Evolutionary conservation across 2,329 filamentous ascomycete genomes (phyloP).

Genomic region (Fusarium metavorans): DNA sequence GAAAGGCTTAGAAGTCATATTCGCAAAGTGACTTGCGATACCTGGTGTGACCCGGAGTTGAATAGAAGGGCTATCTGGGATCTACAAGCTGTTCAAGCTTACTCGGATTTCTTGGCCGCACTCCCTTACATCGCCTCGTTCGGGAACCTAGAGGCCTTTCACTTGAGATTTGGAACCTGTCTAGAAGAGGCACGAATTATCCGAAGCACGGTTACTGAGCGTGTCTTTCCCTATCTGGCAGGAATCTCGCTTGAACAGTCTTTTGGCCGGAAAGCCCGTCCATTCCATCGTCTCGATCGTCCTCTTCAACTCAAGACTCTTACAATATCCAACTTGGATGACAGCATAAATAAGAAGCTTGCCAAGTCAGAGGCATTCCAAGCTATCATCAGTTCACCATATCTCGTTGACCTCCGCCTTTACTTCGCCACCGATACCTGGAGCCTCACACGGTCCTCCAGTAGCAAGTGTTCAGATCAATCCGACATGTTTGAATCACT

Average conservation of each 20-base stretch:
- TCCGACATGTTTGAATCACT: conserved; percentile 20
- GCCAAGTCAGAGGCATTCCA: not conserved
- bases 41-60: not conserved
- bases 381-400: not conserved
- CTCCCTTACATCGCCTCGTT: conserved; percentile 11
- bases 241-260: not conserved
- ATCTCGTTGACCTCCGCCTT: conserved; percentile 5
- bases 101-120: conserved; percentile 1
- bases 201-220: conserved; percentile 12
- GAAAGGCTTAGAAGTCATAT: not conserved
- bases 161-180: conserved; percentile 1
- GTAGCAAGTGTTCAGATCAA: not conserved
- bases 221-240: conserved; percentile 18
- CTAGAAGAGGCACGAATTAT: conserved; percentile 1
- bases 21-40: conserved; percentile 19
- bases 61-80: not conserved
- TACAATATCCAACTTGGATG: conserved; percentile 11
- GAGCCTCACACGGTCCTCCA: not conserved
- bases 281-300: too few species aligned
- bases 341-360: not conserved
- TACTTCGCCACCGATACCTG: not conserved
- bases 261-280: not conserved
- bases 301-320: not conserved
- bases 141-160: conserved; percentile 2
- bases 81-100: not conserved